A percentile compares a stretch with the other conserved stretches of the same genome.
Evolutionary conservation across 306 rosid species (phyloP).

Genomic region (Crotalaria pallida): DNA sequence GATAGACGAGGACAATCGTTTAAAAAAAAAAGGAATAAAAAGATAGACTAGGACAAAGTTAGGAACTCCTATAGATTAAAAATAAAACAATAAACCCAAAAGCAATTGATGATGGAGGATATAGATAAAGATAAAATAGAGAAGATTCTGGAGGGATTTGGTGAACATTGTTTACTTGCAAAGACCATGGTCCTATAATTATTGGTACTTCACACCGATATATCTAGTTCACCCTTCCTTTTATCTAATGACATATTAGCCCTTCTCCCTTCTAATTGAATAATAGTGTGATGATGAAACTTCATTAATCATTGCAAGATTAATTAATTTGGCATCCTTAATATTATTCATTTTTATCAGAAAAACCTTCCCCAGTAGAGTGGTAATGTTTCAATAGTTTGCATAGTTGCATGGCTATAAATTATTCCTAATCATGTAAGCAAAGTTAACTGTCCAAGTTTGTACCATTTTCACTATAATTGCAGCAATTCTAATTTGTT

Average conservation of each 20-base stretch:
- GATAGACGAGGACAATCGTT: conserved; percentile 29
- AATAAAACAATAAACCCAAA: conserved; percentile 24
- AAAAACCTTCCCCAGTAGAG: not conserved
- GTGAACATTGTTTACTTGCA: conserved; percentile 15
- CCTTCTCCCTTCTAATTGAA: not conserved
- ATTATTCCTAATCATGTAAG: not conserved
- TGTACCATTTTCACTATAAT: not conserved
- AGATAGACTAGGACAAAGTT: conserved; percentile 25
- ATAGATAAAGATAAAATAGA: conserved; percentile 23
- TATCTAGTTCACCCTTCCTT: conserved; percentile 6
- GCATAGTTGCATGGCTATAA: not conserved
- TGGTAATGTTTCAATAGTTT: not conserved
- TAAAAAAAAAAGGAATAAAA: conserved; percentile 16
- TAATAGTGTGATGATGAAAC: conserved; percentile 17
- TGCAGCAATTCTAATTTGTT: not conserved
- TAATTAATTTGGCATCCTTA: conserved; percentile 8
- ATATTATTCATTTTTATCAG: not conserved
- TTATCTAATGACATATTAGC: conserved; percentile 7
- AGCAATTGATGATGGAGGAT: conserved; percentile 36
- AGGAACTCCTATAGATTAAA: conserved; percentile 11
- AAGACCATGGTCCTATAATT: conserved; percentile 18
- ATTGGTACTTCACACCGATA: conserved; percentile 12
- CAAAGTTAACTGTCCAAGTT: not conserved
- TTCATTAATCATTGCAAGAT: conserved; percentile 14
- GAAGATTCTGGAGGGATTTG: conserved; percentile 27